Conservation (phyloP, 2,329 filamentous ascomycete genomes). For the Chaetomium sp. region DNA sequence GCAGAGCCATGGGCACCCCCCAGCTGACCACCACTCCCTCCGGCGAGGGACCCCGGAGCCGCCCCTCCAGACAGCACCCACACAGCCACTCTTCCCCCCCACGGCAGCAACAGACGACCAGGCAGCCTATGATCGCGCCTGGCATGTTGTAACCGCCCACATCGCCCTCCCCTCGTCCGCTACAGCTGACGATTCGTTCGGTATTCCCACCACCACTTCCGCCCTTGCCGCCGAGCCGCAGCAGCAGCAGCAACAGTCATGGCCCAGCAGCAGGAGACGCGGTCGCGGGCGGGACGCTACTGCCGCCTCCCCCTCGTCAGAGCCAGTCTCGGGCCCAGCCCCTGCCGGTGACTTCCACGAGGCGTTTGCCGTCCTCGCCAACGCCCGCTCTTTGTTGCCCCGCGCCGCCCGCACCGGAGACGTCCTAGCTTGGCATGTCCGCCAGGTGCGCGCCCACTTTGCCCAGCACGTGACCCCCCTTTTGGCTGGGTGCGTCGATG, state of each 20-base stretch:
- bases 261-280: not conserved
- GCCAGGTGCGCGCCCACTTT: constrained; percentile 64
- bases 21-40: constrained; percentile 8
- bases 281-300: constrained; percentile 35
- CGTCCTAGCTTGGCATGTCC: constrained; percentile 61
- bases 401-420: constrained; percentile 57
- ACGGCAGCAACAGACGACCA: constrained; percentile 48
- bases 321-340: not conserved
- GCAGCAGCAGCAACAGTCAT: constrained; percentile 41
- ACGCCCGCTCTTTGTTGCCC: constrained; percentile 51
- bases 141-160: constrained; percentile 61
- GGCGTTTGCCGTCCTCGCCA: constrained; percentile 56
- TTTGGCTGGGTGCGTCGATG: constrained; percentile 48
- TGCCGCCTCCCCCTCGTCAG: constrained; percentile 5
- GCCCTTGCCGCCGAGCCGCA: constrained; percentile 47
- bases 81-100: constrained; percentile 26
- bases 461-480: constrained; percentile 60
- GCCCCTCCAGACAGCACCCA: constrained; percentile 17
- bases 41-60: constrained; percentile 24
- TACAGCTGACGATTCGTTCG: constrained; percentile 57
- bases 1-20: constrained; percentile 29
- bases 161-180: constrained; percentile 60
- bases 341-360: constrained; percentile 48
- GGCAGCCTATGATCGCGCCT: constrained; percentile 61
- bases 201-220: constrained; percentile 32